phyloP scores from a whole-genome alignment of 1,139 yeast genomes.

The Wickerhamomyces sp. region DNA sequence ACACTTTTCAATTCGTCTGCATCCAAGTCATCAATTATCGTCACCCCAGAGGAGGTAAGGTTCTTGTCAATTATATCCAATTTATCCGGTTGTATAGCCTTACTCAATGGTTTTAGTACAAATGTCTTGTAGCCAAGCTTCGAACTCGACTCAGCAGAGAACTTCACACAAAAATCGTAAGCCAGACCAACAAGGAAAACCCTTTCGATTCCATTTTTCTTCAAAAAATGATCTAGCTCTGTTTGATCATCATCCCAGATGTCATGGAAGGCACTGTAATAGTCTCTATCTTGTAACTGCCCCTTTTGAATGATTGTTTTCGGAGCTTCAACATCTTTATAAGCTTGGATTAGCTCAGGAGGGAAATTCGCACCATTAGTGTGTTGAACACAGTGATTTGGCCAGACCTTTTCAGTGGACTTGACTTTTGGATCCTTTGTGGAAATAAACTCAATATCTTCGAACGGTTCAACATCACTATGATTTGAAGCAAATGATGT shows the following conservation, averaged over 20 bases:
- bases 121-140: constrained; percentile 55
- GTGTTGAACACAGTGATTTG: constrained; percentile 81
- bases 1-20: constrained; percentile 1
- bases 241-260: constrained; percentile 71
- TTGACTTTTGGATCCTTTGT: constrained; percentile 39
- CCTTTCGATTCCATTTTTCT: constrained; percentile 41
- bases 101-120: constrained; percentile 52
- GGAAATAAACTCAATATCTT: constrained; percentile 42
- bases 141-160: constrained; percentile 68
- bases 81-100: constrained; percentile 38
- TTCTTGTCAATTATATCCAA: constrained; percentile 18
- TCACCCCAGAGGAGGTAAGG: constrained; percentile 13
- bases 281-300: constrained; percentile 63
- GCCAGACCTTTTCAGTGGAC: constrained; percentile 64
- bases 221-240: constrained; percentile 48
- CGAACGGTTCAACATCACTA: constrained; percentile 44
- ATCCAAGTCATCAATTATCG: constrained; percentile 10
- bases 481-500: constrained; percentile 78
- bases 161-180: constrained; percentile 75
- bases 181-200: constrained; percentile 82
- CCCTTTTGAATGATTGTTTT: constrained; percentile 61
- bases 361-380: constrained; percentile 66
- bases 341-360: constrained; percentile 31
- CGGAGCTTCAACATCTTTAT: constrained; percentile 24
- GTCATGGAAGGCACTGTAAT: constrained; percentile 86